phyloP scores from a whole-genome alignment of 2,329 filamentous ascomycete species.

The Plenodomus lindquistii region DNA sequence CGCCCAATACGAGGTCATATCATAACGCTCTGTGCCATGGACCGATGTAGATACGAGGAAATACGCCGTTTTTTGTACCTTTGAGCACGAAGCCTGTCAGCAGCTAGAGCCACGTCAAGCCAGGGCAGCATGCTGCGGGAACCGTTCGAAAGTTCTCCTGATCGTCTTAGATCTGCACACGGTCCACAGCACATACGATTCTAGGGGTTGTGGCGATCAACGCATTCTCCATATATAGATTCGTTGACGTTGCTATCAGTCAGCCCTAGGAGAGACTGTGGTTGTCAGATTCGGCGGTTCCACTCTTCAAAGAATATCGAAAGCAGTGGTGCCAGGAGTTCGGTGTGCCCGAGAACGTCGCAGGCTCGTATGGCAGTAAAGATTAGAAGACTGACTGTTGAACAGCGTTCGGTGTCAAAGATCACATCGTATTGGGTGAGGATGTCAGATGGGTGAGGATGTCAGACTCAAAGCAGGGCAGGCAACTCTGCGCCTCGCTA shows the following conservation, averaged over 20 bases:
- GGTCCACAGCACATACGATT: not conserved
- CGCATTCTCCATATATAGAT: not conserved
- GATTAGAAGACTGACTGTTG: too few relatives aligned
- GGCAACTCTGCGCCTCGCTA: not conserved
- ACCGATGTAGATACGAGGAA: not conserved
- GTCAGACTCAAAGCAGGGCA: not conserved
- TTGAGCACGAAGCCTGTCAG: not conserved
- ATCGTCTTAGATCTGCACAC: not conserved
- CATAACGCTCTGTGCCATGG: too few relatives aligned
- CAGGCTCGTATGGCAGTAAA: not conserved
- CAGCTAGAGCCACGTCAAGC: not conserved
- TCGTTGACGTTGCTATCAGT: not conserved
- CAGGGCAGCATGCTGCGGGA: not conserved
- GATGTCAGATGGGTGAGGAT: too few relatives aligned
- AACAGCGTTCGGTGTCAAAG: too few relatives aligned
- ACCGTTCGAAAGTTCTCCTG: not conserved
- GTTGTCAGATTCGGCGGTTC: not conserved
- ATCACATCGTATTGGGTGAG: too few relatives aligned
- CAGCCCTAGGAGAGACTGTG: not conserved
- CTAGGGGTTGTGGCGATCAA: not conserved
- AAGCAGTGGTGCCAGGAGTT: not conserved
- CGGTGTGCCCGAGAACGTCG: not conserved
- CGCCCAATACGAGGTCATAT: not conserved
- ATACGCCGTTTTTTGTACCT: not conserved
- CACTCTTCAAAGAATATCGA: not conserved